A percentile compares a stretch with the other conserved stretches of the same genome.
Evolutionary conservation across 2,329 filamentous ascomycete species (phyloP).

Genomic region (Colletotrichum sp.): DNA sequence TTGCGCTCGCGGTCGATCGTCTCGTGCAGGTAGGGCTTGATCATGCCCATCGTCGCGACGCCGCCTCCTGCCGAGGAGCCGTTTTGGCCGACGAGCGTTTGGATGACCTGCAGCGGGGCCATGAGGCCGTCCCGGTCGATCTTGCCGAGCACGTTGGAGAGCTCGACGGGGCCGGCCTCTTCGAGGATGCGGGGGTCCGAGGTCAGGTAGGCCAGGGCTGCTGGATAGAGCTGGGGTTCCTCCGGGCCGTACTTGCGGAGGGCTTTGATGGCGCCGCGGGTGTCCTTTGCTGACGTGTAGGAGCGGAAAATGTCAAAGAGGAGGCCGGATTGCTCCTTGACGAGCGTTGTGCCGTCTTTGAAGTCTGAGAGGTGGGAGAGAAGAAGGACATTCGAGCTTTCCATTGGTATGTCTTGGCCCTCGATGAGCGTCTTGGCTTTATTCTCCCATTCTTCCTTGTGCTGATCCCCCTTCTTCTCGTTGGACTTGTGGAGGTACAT

Average conservation of each 20-base stretch:
- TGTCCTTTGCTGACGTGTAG: conserved; percentile 92
- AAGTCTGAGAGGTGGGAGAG: conserved; percentile 93
- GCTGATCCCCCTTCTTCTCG: conserved; percentile 68
- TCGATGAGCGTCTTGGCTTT: conserved; percentile 92
- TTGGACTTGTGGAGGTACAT: conserved; percentile 95
- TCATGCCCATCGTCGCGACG: conserved; percentile 96
- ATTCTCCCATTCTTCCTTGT: conserved; percentile 82
- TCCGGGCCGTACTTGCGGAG: conserved; percentile 89
- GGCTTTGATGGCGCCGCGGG: conserved; percentile 85
- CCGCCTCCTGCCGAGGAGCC: conserved; percentile 40
- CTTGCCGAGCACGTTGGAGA: conserved; percentile 79
- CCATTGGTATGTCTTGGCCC: conserved; percentile 80
- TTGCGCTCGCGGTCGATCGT: conserved; percentile 88
- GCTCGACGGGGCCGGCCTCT: conserved; percentile 83
- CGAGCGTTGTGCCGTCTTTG: conserved; percentile 85
- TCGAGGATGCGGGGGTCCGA: conserved; percentile 81
- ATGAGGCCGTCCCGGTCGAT: conserved; percentile 92
- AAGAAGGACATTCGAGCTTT: conserved; percentile 91
- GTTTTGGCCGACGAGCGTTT: conserved; percentile 76
- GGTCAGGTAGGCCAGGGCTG: conserved; percentile 91
- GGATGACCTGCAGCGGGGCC: conserved; percentile 95
- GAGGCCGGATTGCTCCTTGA: conserved; percentile 91
- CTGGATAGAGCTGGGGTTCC: conserved; percentile 90
- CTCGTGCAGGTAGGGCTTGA: conserved; percentile 88
- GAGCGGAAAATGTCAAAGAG: conserved; percentile 96